phyloP scores from a whole-genome alignment of 2,329 filamentous ascomycete species.

The Colletotrichum sp. region DNA sequence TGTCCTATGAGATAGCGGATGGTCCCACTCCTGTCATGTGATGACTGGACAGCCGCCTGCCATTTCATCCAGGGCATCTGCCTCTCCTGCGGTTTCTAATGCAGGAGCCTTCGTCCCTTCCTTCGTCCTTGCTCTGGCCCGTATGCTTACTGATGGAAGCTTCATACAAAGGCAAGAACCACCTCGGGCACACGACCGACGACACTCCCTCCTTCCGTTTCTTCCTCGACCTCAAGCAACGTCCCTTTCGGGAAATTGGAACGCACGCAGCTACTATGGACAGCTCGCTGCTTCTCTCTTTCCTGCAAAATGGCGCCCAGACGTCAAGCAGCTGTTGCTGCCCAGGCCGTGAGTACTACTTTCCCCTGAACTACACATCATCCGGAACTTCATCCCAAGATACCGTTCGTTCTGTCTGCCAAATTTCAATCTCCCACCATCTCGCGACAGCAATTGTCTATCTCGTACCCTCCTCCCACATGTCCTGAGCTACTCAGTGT shows the following conservation, averaged over 20 bases:
- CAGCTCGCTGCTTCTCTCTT: background rate
- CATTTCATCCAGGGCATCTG: background rate
- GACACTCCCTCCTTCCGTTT: background rate
- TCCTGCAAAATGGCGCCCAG: conserved; percentile 10
- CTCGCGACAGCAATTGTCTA: background rate
- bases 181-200: background rate
- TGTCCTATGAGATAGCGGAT: background rate
- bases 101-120: background rate
- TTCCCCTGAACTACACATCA: background rate
- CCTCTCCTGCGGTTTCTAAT: background rate
- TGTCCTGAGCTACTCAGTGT: background rate
- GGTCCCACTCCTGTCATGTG: background rate
- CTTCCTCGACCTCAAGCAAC: background rate
- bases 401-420: conserved; percentile 4
- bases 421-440: background rate
- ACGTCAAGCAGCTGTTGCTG: conserved; percentile 17
- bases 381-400: background rate
- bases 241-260: background rate
- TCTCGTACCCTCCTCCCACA: background rate
- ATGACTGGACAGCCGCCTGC: background rate
- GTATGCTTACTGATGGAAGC: background rate
- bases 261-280: conserved; percentile 15
- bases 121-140: background rate
- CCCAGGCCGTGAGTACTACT: conserved; percentile 6
- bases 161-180: background rate